phyloP scores from a whole-genome alignment of 169 alveolate genomes.

The Eimeria praecox region DNA sequence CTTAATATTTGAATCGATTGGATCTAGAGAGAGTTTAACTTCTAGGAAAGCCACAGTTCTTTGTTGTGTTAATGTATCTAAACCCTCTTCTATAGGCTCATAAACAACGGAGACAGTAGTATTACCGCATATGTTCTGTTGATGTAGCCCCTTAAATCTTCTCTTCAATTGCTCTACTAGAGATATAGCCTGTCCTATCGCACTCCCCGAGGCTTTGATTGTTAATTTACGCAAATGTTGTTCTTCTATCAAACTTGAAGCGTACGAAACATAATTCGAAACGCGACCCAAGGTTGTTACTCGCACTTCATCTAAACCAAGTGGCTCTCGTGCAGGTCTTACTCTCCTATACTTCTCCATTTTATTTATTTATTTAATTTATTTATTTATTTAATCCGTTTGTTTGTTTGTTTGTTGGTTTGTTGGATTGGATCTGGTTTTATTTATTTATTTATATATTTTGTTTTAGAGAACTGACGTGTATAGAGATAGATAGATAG shows the following conservation, averaged over 20 bases:
- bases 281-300: slow-evolving; percentile 91
- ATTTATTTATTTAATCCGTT: background rate
- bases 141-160: slow-evolving; percentile 92
- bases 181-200: slow-evolving; percentile 90
- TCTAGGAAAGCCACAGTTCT: slow-evolving; percentile 89
- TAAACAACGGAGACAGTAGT: slow-evolving; percentile 87
- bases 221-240: slow-evolving; percentile 87
- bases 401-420: background rate
- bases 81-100: slow-evolving; percentile 91
- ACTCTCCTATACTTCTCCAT: slow-evolving; percentile 86
- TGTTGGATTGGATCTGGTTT: background rate
- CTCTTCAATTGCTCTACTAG: slow-evolving; percentile 93
- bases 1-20: slow-evolving; percentile 84
- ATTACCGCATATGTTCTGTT: slow-evolving; percentile 88
- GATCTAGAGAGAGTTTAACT: slow-evolving; percentile 86
- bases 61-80: slow-evolving; percentile 87
- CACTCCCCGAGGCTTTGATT: slow-evolving; percentile 94
- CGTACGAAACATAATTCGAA: slow-evolving; percentile 91
- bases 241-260: slow-evolving; percentile 87
- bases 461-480: no score
- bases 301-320: slow-evolving; percentile 91
- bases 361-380: background rate
- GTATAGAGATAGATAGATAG: background rate
- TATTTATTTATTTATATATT: no score
- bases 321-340: slow-evolving; percentile 87